These are phyloP conservation scores for Fusarium armeniacum DNA, from an alignment of 2,329 filamentous ascomycete species.

Conservation along the genomic window DNA sequence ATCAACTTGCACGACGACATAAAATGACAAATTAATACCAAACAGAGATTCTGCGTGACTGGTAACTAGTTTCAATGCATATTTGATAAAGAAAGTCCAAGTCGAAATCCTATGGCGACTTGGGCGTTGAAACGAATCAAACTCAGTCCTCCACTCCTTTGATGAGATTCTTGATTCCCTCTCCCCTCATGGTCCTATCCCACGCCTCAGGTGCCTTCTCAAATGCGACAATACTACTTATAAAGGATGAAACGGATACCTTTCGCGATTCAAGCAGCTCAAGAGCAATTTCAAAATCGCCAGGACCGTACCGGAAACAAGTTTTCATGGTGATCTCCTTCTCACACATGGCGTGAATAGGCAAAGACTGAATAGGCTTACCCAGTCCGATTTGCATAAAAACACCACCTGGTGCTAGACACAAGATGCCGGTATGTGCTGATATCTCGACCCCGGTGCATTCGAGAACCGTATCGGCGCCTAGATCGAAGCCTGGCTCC, in stretches of 20 bases:
- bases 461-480: slow-evolving; percentile 69
- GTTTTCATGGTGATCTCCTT: slow-evolving; percentile 90
- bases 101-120: neutral
- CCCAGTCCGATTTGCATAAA: slow-evolving; percentile 41
- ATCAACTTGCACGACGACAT: neutral
- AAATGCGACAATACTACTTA: slow-evolving; percentile 82
- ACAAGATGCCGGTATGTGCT: slow-evolving; percentile 25
- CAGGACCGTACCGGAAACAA: slow-evolving; percentile 88
- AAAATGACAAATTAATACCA: neutral
- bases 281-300: slow-evolving; percentile 88
- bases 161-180: slow-evolving; percentile 79
- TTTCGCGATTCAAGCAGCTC: slow-evolving; percentile 78
- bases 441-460: slow-evolving; percentile 43
- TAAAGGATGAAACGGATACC: slow-evolving; percentile 83
- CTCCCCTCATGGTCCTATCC: slow-evolving; percentile 84
- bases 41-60: neutral
- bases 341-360: slow-evolving; percentile 84
- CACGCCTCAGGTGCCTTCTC: slow-evolving; percentile 77
- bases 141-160: slow-evolving; percentile 25
- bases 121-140: neutral
- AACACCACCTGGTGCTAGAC: slow-evolving; percentile 23
- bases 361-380: slow-evolving; percentile 34
- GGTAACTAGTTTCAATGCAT: neutral
- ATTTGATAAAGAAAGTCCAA: too few relatives aligned
- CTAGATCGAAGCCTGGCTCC: slow-evolving; percentile 68